Base-by-base conservation (phyloP, 208 protist genomes). In the Strigomonas culicis region DNA sequence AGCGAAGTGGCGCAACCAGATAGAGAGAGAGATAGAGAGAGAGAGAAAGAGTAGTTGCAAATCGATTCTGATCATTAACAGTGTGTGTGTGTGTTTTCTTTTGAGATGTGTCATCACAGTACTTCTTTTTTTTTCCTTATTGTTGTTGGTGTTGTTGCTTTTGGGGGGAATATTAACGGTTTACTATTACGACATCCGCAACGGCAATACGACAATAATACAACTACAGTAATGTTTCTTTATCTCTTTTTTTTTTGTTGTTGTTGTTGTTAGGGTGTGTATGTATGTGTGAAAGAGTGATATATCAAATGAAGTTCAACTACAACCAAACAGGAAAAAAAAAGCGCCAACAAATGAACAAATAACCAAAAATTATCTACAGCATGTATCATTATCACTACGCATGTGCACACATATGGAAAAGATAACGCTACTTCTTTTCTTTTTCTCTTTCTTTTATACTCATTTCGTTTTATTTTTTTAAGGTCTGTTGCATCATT, bases 241-340 rank as follows among this genome's bases (percentile, higher is more conserved):
- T 72, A 28, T 74, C 21, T 6, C 67, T n/a, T 0, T 65, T 25
- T 41, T 53, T 66, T 10, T 46, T 66, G 11, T 41, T 41, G 36
- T 41, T 41, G 36, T 41, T 41, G 36, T 41, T 57, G 36, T 39
- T 13, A 57, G 3, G 56, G 34, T 66, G 4, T 58, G 24, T 66
- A 1, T 57, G 3, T 57, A n/a, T 58, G 17, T 66, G 24, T 66
- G 30, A 44, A 31, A 39, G 6, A 27, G 4, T 56, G 4, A 41
- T 55, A 57, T 15, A 32, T 24, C 30, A 21, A 21, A 11, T 63
- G n/a, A 17, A 41, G 36, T 6, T 13, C 13, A 41, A 13, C 36
- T 41, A 13, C 36, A 13, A 41, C 13, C 8, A 41, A 13, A 41
- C 13, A 41, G 6, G 6, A 41, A 41, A 6, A 41, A 41, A 13